A percentile compares a stretch with the other conserved stretches of the same genome.
Evolutionary conservation across 2,329 filamentous ascomycete genomes (phyloP).

Genomic region (Aspergillus persii): DNA sequence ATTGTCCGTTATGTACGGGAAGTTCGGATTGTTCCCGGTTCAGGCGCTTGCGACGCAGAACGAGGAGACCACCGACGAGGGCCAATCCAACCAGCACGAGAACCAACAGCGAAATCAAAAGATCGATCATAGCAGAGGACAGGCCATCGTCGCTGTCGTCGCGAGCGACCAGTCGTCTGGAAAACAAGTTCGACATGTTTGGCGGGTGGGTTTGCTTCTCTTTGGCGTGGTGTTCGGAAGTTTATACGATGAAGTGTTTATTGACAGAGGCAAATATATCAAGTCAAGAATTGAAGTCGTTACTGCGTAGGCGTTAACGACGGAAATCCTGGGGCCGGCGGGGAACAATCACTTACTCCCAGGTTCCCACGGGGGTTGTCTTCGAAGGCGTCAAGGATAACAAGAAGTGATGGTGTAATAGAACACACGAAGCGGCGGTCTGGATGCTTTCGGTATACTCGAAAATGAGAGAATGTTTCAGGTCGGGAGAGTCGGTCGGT

Average conservation of each 20-base stretch:
- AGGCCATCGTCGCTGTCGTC: conserved; percentile 49
- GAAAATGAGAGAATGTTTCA: conserved; percentile 20
- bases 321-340: neutral
- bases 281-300: conserved; percentile 13
- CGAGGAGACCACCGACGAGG: conserved; percentile 65
- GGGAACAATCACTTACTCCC: conserved; percentile 8
- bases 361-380: conserved; percentile 5
- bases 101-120: conserved; percentile 75
- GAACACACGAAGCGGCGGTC: neutral
- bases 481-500: conserved; percentile 15
- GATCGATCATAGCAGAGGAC: conserved; percentile 64
- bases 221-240: neutral
- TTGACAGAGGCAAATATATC: conserved; percentile 6
- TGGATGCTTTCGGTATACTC: neutral
- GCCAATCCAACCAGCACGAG: conserved; percentile 71
- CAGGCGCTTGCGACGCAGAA: conserved; percentile 68
- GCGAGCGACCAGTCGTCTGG: conserved; percentile 50
- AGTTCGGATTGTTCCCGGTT: conserved; percentile 51
- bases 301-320: conserved; percentile 1
- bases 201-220: conserved; percentile 3
- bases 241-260: conserved; percentile 7
- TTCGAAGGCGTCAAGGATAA: neutral
- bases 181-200: conserved; percentile 36
- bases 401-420: conserved; percentile 2
- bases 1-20: conserved; percentile 66